phyloP scores from a whole-genome alignment of 2,329 filamentous ascomycete genomes.

The Byssothecium circinans region DNA sequence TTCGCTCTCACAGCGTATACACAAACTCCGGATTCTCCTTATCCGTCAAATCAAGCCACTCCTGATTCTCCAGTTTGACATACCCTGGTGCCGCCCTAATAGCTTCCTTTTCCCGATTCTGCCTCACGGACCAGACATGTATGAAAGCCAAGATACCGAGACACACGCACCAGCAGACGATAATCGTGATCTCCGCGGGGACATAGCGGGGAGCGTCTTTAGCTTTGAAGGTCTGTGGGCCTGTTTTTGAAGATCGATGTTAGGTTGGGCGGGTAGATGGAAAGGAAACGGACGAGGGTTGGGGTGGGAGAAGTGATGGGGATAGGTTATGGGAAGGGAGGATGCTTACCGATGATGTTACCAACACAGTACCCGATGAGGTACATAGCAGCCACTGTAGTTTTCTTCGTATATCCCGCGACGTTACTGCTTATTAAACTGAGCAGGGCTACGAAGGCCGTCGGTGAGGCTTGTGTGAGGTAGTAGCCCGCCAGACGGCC shows the following conservation, averaged over 20 bases:
- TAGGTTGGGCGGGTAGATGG: constrained; percentile 34
- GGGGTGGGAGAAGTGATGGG: not conserved
- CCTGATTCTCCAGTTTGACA: constrained; percentile 65
- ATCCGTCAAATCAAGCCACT: constrained; percentile 67
- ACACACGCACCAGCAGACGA: constrained; percentile 60
- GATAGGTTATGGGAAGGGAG: not conserved
- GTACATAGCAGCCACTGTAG: constrained; percentile 58
- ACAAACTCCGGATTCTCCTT: constrained; percentile 65
- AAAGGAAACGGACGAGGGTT: constrained; percentile 37
- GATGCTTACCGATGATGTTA: constrained; percentile 38
- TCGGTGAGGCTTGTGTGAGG: constrained; percentile 61
- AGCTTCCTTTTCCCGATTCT: constrained; percentile 62
- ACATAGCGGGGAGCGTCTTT: constrained; percentile 55
- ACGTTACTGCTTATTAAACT: constrained; percentile 66
- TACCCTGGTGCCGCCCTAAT: constrained; percentile 59
- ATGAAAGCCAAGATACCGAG: constrained; percentile 62
- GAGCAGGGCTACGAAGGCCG: constrained; percentile 65
- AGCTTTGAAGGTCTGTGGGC: constrained; percentile 41
- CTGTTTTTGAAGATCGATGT: constrained; percentile 34
- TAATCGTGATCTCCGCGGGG: constrained; percentile 65
- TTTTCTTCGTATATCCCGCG: constrained; percentile 62
- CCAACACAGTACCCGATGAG: constrained; percentile 47
- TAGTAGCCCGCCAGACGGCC: constrained; percentile 68
- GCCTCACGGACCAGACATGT: constrained; percentile 60
- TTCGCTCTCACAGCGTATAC: constrained; percentile 54